These are phyloP conservation scores for Yarrowia phangngaensis DNA, from an alignment of 805 yeast species.

Conservation along the genomic window DNA sequence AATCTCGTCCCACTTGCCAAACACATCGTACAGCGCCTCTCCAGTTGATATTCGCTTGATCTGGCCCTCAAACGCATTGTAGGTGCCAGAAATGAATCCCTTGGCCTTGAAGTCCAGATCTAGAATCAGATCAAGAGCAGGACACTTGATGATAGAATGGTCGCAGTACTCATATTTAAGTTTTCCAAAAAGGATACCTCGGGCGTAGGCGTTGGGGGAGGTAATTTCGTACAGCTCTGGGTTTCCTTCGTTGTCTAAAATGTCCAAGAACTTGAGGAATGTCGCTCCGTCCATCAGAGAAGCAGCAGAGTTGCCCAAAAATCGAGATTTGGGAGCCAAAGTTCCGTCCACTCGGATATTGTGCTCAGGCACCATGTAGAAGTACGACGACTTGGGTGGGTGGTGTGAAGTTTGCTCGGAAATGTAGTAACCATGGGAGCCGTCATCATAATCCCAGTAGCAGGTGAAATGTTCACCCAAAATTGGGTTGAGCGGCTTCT, in stretches of 20 bases:
- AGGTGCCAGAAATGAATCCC: slow-evolving; percentile 89
- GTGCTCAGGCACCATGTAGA: slow-evolving; percentile 76
- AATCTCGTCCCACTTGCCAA: slow-evolving; percentile 92
- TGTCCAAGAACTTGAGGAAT: slow-evolving; percentile 61
- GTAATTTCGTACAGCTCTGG: slow-evolving; percentile 75
- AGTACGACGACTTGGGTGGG: slow-evolving; percentile 96
- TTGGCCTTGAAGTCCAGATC: slow-evolving; percentile 92
- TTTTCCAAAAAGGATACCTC: slow-evolving; percentile 89
- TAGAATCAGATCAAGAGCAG: slow-evolving; percentile 55
- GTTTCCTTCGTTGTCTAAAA: slow-evolving; percentile 44
- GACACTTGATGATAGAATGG: slow-evolving; percentile 72
- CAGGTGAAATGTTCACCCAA: slow-evolving; percentile 87
- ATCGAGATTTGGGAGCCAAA: slow-evolving; percentile 79
- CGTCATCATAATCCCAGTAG: slow-evolving; percentile 84
- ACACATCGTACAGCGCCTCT: slow-evolving; percentile 57
- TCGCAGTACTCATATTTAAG: slow-evolving; percentile 91
- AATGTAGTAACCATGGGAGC: slow-evolving; percentile 69
- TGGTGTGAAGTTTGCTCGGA: slow-evolving; percentile 97
- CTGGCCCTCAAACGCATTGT: slow-evolving; percentile 79
- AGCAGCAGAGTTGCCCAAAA: slow-evolving; percentile 93
- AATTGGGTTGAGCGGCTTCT: slow-evolving; percentile 93
- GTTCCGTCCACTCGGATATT: slow-evolving; percentile 85
- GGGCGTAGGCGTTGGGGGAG: slow-evolving; percentile 95
- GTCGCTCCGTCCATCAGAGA: slow-evolving; percentile 94
- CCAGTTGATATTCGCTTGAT: slow-evolving; percentile 52